phyloP scores from a whole-genome alignment of 805 yeast genomes.

The Yarrowia deformans region DNA sequence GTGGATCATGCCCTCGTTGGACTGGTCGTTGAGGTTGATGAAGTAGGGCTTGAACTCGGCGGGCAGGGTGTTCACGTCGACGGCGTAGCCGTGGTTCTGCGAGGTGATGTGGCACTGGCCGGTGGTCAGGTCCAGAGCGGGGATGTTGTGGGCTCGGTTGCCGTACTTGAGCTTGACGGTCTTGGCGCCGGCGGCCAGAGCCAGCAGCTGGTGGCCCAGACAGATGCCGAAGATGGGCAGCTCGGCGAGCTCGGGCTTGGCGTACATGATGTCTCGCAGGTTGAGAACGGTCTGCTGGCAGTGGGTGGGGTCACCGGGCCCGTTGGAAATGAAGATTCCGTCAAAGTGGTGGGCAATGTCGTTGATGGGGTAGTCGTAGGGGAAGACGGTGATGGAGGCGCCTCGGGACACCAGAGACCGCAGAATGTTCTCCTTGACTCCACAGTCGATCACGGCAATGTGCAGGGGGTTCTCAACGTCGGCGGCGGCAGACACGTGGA shows the following conservation, averaged over 20 bases:
- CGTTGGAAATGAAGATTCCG: slow-evolving; percentile 93
- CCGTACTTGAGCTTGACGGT: slow-evolving; percentile 95
- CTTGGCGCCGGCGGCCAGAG: slow-evolving; percentile 92
- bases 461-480: slow-evolving; percentile 63
- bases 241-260: slow-evolving; percentile 55
- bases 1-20: slow-evolving; percentile 98
- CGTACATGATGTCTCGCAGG: slow-evolving; percentile 69
- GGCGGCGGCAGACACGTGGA: slow-evolving; percentile 70
- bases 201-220: slow-evolving; percentile 95
- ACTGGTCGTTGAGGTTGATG: slow-evolving; percentile 90
- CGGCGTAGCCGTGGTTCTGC: slow-evolving; percentile 98
- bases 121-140: slow-evolving; percentile 86
- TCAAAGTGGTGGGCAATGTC: slow-evolving; percentile 90
- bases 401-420: slow-evolving; percentile 95
- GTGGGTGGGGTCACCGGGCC: slow-evolving; percentile 98
- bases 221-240: slow-evolving; percentile 98
- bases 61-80: slow-evolving; percentile 79
- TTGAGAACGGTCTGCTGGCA: slow-evolving; percentile 79
- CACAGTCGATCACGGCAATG: slow-evolving; percentile 95
- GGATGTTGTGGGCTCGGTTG: slow-evolving; percentile 98
- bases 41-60: slow-evolving; percentile 85
- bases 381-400: slow-evolving; percentile 95
- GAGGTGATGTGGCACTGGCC: slow-evolving; percentile 98
- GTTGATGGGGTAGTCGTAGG: slow-evolving; percentile 92
- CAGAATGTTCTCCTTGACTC: slow-evolving; percentile 96